Conservation (phyloP, 352 stramenopile genomes). For the Globisporangium nagaii region DNA sequence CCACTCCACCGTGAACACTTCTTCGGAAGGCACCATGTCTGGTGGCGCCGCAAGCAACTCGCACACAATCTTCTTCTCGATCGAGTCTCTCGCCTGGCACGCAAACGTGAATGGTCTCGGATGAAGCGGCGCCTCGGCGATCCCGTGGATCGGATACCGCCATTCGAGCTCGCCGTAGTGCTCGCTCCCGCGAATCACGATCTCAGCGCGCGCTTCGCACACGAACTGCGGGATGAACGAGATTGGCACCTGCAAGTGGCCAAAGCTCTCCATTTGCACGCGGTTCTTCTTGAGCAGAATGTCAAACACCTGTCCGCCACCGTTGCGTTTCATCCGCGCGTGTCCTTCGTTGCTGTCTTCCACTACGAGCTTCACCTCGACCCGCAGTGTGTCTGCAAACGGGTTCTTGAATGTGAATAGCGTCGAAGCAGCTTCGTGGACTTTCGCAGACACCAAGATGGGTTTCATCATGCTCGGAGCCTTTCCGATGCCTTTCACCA, state of each 20-base stretch:
- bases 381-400: conserved; percentile 71
- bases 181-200: conserved; percentile 61
- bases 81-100: conserved; percentile 58
- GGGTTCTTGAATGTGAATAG: conserved; percentile 93
- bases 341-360: neutral
- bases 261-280: conserved; percentile 82
- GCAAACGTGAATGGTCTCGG: conserved; percentile 50
- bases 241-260: conserved; percentile 86
- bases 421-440: conserved; percentile 77
- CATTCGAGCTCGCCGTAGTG: conserved; percentile 70
- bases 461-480: conserved; percentile 89
- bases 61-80: conserved; percentile 58
- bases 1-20: conserved; percentile 54
- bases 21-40: conserved; percentile 30
- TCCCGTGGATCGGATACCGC: conserved; percentile 65
- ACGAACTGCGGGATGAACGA: conserved; percentile 82
- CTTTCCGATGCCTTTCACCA: conserved; percentile 66
- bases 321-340: neutral
- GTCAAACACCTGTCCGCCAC: conserved; percentile 41
- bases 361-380: conserved; percentile 72
- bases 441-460: conserved; percentile 54
- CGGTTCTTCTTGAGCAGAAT: conserved; percentile 69
- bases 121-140: conserved; percentile 64
- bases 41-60: conserved; percentile 52
- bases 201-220: conserved; percentile 57